These are phyloP conservation scores for Aspergillus sp. DNA, from an alignment of 2,329 filamentous ascomycete genomes.

Conservation along the genomic window DNA sequence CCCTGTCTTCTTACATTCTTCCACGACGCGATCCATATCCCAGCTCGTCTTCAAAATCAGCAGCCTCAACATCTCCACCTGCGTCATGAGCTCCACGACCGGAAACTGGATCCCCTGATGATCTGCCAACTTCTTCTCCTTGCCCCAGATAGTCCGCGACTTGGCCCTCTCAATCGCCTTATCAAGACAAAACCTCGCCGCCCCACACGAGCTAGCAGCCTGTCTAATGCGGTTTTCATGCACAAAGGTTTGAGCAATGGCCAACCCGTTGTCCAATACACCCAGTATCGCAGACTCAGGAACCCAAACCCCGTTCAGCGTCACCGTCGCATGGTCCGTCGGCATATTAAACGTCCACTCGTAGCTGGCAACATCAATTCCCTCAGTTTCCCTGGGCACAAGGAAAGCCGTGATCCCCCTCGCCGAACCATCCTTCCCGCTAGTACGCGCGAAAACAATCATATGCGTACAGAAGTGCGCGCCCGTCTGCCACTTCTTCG, in stretches of 20 bases:
- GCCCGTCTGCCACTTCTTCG: constrained; percentile 66
- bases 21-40: constrained; percentile 56
- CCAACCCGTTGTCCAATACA: constrained; percentile 53
- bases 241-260: constrained; percentile 64
- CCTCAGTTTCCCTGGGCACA: constrained; percentile 53
- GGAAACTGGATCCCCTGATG: constrained; percentile 67
- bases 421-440: constrained; percentile 52
- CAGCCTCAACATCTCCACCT: constrained; percentile 61
- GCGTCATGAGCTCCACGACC: constrained; percentile 61
- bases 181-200: constrained; percentile 61
- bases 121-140: constrained; percentile 27
- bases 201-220: constrained; percentile 51
- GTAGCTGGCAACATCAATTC: constrained; percentile 57
- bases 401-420: constrained; percentile 63
- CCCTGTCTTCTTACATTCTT: constrained; percentile 28
- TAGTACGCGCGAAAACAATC: constrained; percentile 61
- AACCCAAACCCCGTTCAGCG: constrained; percentile 58
- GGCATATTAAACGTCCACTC: constrained; percentile 69
- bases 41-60: constrained; percentile 62
- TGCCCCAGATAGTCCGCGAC: constrained; percentile 40
- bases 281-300: constrained; percentile 55
- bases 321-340: constrained; percentile 63
- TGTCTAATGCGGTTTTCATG: constrained; percentile 67
- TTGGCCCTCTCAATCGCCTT: constrained; percentile 58
- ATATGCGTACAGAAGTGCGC: constrained; percentile 63